Percentiles rank a stretch among this genome's conserved stretches.
These are phyloP conservation scores for Orbilia quercus DNA, from an alignment of 2,329 filamentous ascomycete genomes.

Conservation along the genomic window DNA sequence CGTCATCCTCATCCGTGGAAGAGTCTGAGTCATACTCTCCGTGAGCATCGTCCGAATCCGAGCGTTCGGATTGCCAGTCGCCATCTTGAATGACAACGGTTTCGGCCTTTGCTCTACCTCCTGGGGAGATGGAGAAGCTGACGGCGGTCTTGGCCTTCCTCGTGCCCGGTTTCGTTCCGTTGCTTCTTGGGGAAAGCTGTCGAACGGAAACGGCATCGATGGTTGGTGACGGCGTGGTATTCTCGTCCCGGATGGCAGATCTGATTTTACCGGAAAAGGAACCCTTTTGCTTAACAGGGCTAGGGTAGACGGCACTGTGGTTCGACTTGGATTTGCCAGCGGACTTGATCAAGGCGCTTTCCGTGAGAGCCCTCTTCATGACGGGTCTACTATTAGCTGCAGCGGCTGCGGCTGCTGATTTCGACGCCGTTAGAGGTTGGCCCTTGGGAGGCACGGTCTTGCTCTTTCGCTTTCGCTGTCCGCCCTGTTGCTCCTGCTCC, in stretches of 20 bases:
- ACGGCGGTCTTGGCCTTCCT: constrained; percentile 35
- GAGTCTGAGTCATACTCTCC: constrained; percentile 55
- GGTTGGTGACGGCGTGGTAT: constrained; percentile 49
- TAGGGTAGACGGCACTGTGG: constrained; percentile 23
- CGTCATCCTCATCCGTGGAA: constrained; percentile 54
- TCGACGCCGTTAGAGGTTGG: constrained; percentile 13
- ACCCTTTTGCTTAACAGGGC: constrained; percentile 43
- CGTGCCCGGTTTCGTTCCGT: constrained; percentile 15
- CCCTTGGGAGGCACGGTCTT: constrained; percentile 14
- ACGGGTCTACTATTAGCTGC: constrained; percentile 16
- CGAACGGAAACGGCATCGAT: constrained; percentile 30
- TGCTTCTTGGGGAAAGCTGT: constrained; percentile 35
- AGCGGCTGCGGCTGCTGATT: constrained; percentile 9
- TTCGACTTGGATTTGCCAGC: constrained; percentile 15
- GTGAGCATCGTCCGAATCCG: constrained; percentile 34
- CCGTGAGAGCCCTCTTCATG: constrained; percentile 50
- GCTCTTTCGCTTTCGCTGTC: constrained; percentile 46
- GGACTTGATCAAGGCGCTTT: constrained; percentile 41
- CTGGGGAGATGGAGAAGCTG: constrained; percentile 52
- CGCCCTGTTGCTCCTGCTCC: constrained; percentile 36
- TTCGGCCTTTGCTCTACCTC: constrained; percentile 53
- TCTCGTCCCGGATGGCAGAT: constrained; percentile 37
- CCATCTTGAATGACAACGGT: constrained; percentile 29
- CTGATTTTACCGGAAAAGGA: constrained; percentile 32
- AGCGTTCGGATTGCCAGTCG: constrained; percentile 20